These are phyloP conservation scores for Talinum fruticosum DNA, from an alignment of 148 eudicot genomes.

Conservation along the genomic window DNA sequence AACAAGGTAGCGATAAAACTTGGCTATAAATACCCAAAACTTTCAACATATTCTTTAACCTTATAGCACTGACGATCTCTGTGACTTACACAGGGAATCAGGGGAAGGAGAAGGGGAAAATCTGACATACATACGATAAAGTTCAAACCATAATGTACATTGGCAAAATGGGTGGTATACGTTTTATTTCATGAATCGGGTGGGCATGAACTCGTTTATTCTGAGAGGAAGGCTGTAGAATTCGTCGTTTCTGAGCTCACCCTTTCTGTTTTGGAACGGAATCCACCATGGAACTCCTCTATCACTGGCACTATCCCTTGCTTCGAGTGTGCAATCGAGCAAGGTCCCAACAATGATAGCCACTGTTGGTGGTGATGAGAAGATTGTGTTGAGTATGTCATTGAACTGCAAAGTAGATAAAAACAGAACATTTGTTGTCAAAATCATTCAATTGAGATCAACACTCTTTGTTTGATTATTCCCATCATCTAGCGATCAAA, in stretches of 20 bases:
- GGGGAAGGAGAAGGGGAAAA: neutral
- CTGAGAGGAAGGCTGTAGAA: constrained; percentile 79
- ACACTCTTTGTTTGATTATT: neutral
- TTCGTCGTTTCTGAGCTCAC: constrained; percentile 84
- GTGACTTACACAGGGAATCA: constrained; percentile 14
- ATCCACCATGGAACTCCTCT: constrained; percentile 89
- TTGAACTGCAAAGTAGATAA: constrained; percentile 61
- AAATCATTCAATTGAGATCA: neutral
- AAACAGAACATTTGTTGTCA: neutral
- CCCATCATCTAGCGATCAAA: too few species aligned
- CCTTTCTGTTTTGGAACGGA: constrained; percentile 70
- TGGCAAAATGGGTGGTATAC: neutral
- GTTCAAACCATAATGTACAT: constrained; percentile 36
- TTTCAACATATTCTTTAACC: neutral
- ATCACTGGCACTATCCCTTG: constrained; percentile 37
- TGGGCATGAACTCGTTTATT: constrained; percentile 64
- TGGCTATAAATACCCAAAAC: neutral
- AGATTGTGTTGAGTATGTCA: constrained; percentile 74
- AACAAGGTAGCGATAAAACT: neutral
- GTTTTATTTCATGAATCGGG: constrained; percentile 44
- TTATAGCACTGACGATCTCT: neutral
- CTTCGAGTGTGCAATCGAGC: constrained; percentile 72
- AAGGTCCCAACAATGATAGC: constrained; percentile 65
- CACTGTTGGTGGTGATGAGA: constrained; percentile 81
- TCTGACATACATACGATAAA: constrained; percentile 7